These are phyloP conservation scores for Citrus hindsii DNA, from an alignment of 345 rosid genomes.

Conservation along the genomic window DNA sequence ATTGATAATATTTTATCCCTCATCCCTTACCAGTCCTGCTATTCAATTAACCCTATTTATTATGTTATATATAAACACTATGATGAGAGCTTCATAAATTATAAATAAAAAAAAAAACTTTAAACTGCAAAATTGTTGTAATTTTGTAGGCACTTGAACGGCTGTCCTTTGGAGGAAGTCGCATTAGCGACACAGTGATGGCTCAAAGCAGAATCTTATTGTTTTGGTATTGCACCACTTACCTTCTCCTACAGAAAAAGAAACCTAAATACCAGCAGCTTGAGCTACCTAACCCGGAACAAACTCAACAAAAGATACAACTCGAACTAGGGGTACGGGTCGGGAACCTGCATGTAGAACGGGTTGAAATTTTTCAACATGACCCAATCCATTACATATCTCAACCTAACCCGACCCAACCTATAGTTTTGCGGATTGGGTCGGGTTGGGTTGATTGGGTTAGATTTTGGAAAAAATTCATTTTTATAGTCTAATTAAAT, in stretches of 20 bases:
- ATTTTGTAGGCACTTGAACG: slow-evolving; percentile 76
- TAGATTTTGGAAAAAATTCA: too few relatives aligned
- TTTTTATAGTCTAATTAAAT: too few relatives aligned
- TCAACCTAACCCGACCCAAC: too few relatives aligned
- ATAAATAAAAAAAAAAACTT: too few relatives aligned
- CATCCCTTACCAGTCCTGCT: too few relatives aligned
- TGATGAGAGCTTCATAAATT: too few relatives aligned
- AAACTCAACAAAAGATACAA: slow-evolving; percentile 30
- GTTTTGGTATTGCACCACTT: slow-evolving; percentile 86
- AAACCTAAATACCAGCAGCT: slow-evolving; percentile 84
- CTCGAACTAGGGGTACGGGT: slow-evolving; percentile 17
- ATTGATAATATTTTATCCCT: too few relatives aligned
- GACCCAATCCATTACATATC: too few relatives aligned
- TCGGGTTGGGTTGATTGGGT: too few relatives aligned
- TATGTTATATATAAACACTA: too few relatives aligned
- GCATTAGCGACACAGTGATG: slow-evolving; percentile 59
- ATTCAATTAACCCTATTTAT: too few relatives aligned
- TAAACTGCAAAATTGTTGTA: neutral
- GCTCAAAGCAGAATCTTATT: slow-evolving; percentile 77
- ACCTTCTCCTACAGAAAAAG: slow-evolving; percentile 77
- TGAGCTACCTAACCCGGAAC: slow-evolving; percentile 39
- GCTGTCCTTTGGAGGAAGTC: slow-evolving; percentile 64
- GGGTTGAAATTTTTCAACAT: fast-evolving
- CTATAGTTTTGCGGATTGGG: fast-evolving
- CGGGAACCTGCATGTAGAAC: too few relatives aligned